Conservation (phyloP, 1,284 basidiomycete species). For the Ceratobasidium sp. region DNA sequence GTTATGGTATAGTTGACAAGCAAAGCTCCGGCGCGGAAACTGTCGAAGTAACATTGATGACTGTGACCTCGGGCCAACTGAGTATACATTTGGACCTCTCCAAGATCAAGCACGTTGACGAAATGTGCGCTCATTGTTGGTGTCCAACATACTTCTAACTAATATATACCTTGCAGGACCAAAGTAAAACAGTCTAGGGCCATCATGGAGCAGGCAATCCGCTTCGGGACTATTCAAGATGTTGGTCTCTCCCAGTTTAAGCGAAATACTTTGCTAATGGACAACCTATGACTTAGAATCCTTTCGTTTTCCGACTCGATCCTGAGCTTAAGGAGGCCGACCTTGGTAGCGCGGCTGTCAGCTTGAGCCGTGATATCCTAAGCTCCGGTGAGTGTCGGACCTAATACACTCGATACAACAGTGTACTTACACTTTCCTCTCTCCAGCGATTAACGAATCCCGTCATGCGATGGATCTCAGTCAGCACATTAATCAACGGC, state of each 20-base stretch:
- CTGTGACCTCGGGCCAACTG: conserved; percentile 52
- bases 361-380: conserved; percentile 76
- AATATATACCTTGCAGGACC: conserved; percentile 52
- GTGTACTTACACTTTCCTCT: neutral
- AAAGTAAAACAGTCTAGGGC: conserved; percentile 75
- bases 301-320: conserved; percentile 82
- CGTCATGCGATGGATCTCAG: conserved; percentile 80
- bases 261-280: neutral
- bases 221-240: conserved; percentile 74
- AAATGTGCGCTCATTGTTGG: conserved; percentile 56
- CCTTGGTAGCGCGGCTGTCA: conserved; percentile 79
- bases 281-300: conserved; percentile 62
- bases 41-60: conserved; percentile 38
- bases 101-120: conserved; percentile 62
- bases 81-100: conserved; percentile 65
- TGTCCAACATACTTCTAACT: neutral
- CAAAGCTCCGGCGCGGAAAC: conserved; percentile 49
- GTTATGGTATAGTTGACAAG: conserved; percentile 64
- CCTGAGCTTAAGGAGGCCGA: conserved; percentile 79
- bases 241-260: conserved; percentile 49
- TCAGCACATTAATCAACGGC: conserved; percentile 77
- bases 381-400: conserved; percentile 55
- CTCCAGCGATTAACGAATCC: conserved; percentile 55
- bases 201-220: conserved; percentile 85
- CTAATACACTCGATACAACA: neutral